Conservation (phyloP, 2,329 filamentous ascomycete species). For the Lecanicillium sp. region DNA sequence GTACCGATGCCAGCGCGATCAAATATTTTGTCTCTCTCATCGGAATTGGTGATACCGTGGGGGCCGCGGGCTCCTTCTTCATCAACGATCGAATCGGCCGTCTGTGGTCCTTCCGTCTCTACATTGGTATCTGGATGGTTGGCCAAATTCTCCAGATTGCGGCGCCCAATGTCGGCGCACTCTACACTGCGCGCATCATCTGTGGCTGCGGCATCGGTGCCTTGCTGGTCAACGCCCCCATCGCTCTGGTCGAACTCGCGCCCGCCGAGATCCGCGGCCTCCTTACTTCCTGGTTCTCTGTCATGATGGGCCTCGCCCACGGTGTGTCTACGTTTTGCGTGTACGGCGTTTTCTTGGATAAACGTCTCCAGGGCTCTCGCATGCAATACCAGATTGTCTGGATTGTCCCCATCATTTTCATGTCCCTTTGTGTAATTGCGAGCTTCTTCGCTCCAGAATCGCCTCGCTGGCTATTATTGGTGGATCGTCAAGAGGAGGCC, state of each 20-base stretch:
- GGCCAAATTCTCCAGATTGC: slow-evolving; percentile 30
- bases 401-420: slow-evolving; percentile 21
- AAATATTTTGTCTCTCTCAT: slow-evolving; percentile 1
- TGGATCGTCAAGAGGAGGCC: slow-evolving; percentile 24
- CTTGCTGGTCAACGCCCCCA: slow-evolving; percentile 31
- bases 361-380: neutral
- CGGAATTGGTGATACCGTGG: slow-evolving; percentile 1
- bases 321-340: slow-evolving; percentile 27
- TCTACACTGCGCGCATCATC: slow-evolving; percentile 33
- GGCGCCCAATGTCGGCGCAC: slow-evolving; percentile 21
- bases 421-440: slow-evolving; percentile 21
- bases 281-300: slow-evolving; percentile 30
- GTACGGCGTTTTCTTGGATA: slow-evolving; percentile 22
- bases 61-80: neutral
- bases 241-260: slow-evolving; percentile 35
- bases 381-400: slow-evolving; percentile 25
- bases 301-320: slow-evolving; percentile 30
- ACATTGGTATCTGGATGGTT: slow-evolving; percentile 28
- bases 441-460: slow-evolving; percentile 32
- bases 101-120: slow-evolving; percentile 33
- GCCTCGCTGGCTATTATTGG: slow-evolving; percentile 31
- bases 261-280: slow-evolving; percentile 34
- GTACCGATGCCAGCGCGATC: neutral
- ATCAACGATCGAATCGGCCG: slow-evolving; percentile 29
- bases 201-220: slow-evolving; percentile 33